Evolutionary conservation across 192 early-diverging fungal species (phyloP).

Genomic region (Borealophlyctis nickersoniae): DNA sequence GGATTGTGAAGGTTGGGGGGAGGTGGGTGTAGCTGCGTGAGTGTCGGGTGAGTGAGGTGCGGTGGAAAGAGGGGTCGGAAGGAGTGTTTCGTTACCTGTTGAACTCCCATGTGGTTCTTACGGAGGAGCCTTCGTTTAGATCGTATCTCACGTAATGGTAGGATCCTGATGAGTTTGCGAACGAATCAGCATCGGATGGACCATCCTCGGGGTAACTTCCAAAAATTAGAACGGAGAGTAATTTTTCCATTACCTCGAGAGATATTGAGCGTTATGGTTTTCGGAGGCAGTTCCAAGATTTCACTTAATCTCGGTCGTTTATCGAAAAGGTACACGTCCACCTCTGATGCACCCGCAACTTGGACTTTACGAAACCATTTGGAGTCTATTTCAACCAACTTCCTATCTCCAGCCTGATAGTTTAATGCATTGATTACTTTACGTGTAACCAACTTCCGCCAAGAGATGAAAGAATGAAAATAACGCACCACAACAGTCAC

Average conservation of each 20-base stretch:
- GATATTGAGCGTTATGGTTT: no score
- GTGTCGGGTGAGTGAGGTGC: no score
- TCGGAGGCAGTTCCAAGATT: no score
- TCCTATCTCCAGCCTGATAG: constrained; percentile 21
- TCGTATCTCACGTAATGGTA: constrained; percentile 29
- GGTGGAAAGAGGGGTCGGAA: no score
- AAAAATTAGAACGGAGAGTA: no score
- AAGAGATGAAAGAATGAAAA: background rate
- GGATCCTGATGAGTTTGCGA: constrained; percentile 1
- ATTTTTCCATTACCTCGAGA: no score
- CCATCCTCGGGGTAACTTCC: no score
- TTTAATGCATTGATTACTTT: background rate
- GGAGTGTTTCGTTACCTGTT: background rate
- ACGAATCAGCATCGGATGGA: no score
- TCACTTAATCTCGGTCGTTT: no score
- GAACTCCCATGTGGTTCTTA: constrained; percentile 14
- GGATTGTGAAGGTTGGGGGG: no score
- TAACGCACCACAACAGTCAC: constrained; percentile 18
- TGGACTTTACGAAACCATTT: constrained; percentile 23
- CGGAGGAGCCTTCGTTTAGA: constrained; percentile 13
- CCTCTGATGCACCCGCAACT: constrained; percentile 11
- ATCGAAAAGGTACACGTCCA: constrained; percentile 22
- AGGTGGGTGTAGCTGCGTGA: no score
- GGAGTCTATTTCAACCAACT: constrained; percentile 6
- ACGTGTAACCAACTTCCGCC: background rate